phyloP scores from a whole-genome alignment of 1,284 basidiomycete genomes.

The Microbotryum silenes-acaulis region DNA sequence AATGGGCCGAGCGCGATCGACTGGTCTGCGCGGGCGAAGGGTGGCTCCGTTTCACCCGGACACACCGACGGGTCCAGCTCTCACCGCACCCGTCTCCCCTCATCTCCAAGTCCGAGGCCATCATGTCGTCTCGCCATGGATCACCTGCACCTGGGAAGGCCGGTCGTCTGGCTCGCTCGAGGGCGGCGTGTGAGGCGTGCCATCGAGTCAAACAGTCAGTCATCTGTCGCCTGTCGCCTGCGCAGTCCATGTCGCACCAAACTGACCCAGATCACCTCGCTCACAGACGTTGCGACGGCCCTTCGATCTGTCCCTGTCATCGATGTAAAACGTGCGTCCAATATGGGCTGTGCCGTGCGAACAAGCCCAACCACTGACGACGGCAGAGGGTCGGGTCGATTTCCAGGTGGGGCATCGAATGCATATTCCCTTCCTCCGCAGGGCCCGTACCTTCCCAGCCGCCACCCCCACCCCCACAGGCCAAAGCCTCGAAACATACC shows the following conservation, averaged over 20 bases:
- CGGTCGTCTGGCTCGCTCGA: constrained; percentile 1
- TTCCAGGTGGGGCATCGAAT: constrained; percentile 24
- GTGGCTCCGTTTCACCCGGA: too few relatives aligned
- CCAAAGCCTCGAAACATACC: not conserved
- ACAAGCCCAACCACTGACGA: not conserved
- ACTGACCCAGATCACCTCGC: not conserved
- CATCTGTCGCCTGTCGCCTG: not conserved
- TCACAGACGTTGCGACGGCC: constrained; percentile 26
- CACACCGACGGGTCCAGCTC: too few relatives aligned
- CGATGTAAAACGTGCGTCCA: constrained; percentile 22
- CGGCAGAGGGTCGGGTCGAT: too few relatives aligned
- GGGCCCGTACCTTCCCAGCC: not conserved
- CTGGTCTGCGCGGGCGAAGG: too few relatives aligned
- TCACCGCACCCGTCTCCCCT: too few relatives aligned
- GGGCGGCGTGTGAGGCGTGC: constrained; percentile 13
- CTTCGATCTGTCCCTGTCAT: constrained; percentile 25
- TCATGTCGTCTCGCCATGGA: too few relatives aligned
- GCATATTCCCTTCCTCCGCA: constrained; percentile 21
- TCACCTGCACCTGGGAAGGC: constrained; percentile 15
- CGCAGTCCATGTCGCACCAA: not conserved
- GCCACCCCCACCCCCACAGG: not conserved
- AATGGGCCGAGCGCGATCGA: too few relatives aligned
- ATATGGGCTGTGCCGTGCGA: not conserved
- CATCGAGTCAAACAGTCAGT: constrained; percentile 25
- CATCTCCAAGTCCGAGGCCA: too few relatives aligned